phyloP scores from a whole-genome alignment of 441 rosid species.

The Kokia cookei region DNA sequence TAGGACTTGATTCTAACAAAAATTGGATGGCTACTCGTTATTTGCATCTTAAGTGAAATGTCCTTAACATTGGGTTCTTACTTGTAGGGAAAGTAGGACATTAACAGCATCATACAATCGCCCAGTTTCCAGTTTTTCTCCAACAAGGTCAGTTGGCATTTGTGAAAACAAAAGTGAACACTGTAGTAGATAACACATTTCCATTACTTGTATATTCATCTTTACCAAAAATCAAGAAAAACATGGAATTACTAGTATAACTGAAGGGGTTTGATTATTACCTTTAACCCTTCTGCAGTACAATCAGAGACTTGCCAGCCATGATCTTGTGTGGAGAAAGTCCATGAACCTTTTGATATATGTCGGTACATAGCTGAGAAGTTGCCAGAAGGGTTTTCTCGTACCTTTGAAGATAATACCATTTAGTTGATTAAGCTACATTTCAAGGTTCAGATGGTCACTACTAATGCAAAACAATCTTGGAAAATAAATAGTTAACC shows the following conservation, averaged over 20 bases:
- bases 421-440: slow-evolving; percentile 1
- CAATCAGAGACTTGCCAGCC: slow-evolving; percentile 77
- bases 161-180: slow-evolving; percentile 27
- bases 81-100: slow-evolving; percentile 36
- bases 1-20: not conserved
- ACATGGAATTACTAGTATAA: not conserved
- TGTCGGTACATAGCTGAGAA: slow-evolving; percentile 53
- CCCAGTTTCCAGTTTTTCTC: slow-evolving; percentile 23
- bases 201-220: not conserved
- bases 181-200: slow-evolving; percentile 10
- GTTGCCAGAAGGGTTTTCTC: slow-evolving; percentile 50
- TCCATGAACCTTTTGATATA: slow-evolving; percentile 53
- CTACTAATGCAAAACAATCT: not conserved
- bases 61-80: slow-evolving; percentile 1
- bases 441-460: not conserved
- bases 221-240: not conserved
- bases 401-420: slow-evolving; percentile 24
- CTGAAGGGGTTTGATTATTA: not conserved
- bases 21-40: not conserved
- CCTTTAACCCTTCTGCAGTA: slow-evolving; percentile 57
- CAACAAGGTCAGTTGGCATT: slow-evolving; percentile 29
- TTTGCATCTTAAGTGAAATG: not conserved
- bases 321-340: slow-evolving; percentile 52
- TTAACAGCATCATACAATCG: slow-evolving; percentile 31
- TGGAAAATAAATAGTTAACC: slow-evolving; percentile 20